Conservation (phyloP, 352 stramenopile genomes). For the Lagenidium giganteum region DNA sequence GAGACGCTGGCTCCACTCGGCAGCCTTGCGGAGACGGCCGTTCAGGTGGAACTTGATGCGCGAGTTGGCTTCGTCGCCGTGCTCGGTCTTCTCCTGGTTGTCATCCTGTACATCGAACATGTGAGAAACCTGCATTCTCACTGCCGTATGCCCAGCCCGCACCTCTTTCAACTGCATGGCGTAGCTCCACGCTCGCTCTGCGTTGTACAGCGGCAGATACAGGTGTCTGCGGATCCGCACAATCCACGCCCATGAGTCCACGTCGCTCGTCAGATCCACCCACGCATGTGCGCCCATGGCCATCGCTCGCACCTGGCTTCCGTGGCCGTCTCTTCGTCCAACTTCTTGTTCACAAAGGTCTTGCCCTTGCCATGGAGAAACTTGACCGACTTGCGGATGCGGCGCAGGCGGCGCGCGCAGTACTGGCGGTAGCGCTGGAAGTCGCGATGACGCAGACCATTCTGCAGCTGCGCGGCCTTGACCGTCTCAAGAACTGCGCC, state of each 20-base stretch:
- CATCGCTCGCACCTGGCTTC: conserved; percentile 54
- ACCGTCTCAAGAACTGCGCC: conserved; percentile 84
- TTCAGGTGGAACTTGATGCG: conserved; percentile 89
- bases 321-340: conserved; percentile 71
- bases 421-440: conserved; percentile 91
- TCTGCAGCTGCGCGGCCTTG: conserved; percentile 87
- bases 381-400: conserved; percentile 85
- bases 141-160: too few species aligned
- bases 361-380: conserved; percentile 88
- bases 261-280: background rate
- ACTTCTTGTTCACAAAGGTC: conserved; percentile 75
- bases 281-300: background rate
- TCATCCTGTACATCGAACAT: conserved; percentile 38
- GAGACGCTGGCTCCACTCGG: conserved; percentile 84
- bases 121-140: too few species aligned
- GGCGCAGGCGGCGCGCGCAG: conserved; percentile 79
- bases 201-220: conserved; percentile 88
- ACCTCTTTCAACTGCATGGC: conserved; percentile 87
- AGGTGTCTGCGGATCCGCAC: conserved; percentile 31
- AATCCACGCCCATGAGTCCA: background rate
- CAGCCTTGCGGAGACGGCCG: conserved; percentile 80
- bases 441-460: conserved; percentile 86
- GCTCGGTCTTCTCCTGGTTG: conserved; percentile 81
- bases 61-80: conserved; percentile 81
- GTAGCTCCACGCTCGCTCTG: conserved; percentile 88